Evolutionary conservation across 2,329 filamentous ascomycete species (phyloP).

Genomic region (Blumeria hordei): DNA sequence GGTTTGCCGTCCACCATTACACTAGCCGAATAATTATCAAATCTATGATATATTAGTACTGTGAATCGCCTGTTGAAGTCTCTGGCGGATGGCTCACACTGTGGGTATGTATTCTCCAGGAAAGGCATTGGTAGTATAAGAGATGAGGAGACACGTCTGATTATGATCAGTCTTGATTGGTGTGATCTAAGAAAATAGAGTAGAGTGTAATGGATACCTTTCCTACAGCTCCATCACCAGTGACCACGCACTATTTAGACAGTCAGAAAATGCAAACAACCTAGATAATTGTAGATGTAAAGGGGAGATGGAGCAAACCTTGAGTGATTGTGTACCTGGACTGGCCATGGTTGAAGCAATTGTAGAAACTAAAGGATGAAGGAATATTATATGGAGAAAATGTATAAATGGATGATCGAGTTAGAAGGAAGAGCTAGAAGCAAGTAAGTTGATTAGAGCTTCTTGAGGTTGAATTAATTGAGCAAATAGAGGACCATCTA

Average conservation of each 20-base stretch:
- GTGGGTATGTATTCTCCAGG: constrained; percentile 99
- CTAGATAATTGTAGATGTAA: constrained; percentile 3
- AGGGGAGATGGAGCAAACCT: constrained; percentile 30
- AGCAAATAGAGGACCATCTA: too few relatives aligned
- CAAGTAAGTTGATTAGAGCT: too few relatives aligned
- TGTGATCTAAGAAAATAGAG: background rate
- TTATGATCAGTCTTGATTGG: background rate
- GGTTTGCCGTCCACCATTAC: constrained; percentile 98
- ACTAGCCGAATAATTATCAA: constrained; percentile 97
- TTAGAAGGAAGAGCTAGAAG: too few relatives aligned
- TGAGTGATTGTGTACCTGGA: constrained; percentile 62
- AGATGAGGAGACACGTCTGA: constrained; percentile 95
- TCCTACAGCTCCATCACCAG: constrained; percentile 95
- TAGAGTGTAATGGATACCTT: constrained; percentile 39
- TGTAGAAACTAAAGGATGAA: too few relatives aligned
- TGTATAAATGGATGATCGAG: too few relatives aligned
- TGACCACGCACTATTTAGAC: constrained; percentile 65
- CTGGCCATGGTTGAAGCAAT: constrained; percentile 34
- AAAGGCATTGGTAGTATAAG: constrained; percentile 97
- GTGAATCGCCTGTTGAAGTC: background rate
- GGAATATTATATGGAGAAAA: too few relatives aligned
- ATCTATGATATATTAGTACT: constrained; percentile 27
- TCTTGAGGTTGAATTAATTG: too few relatives aligned
- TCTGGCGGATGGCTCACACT: constrained; percentile 34
- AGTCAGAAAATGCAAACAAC: constrained; percentile 5